These are phyloP conservation scores for Neofusicoccum ribis DNA, from an alignment of 2,329 filamentous ascomycete genomes.

Conservation along the genomic window DNA sequence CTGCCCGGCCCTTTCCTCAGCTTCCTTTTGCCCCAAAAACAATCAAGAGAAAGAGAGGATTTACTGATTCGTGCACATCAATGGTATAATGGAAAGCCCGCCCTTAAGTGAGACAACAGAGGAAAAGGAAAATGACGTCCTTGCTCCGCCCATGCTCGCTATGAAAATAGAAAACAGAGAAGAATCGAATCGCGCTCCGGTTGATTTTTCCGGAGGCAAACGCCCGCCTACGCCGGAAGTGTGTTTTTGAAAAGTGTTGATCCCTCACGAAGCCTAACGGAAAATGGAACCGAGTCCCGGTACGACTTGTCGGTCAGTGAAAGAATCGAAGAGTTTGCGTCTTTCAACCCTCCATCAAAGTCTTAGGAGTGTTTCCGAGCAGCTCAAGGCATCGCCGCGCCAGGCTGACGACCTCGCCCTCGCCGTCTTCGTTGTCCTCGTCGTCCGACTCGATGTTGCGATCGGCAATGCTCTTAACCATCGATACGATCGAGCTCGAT, in stretches of 20 bases:
- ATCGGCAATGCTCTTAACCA: slow-evolving; percentile 89
- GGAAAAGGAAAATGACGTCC: slow-evolving; percentile 19
- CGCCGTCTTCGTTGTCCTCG: slow-evolving; percentile 83
- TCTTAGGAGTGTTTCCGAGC: slow-evolving; percentile 74
- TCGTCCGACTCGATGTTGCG: slow-evolving; percentile 85
- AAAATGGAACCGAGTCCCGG: background rate
- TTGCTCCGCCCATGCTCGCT: slow-evolving; percentile 22
- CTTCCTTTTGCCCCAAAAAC: background rate
- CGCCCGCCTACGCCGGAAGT: slow-evolving; percentile 16
- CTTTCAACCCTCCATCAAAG: slow-evolving; percentile 74
- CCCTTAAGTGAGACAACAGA: slow-evolving; percentile 16
- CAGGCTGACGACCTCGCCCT: slow-evolving; percentile 88
- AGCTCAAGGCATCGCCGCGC: slow-evolving; percentile 88
- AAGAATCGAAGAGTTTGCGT: background rate
- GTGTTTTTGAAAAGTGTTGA: slow-evolving; percentile 6
- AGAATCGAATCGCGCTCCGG: background rate
- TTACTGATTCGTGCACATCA: slow-evolving; percentile 20
- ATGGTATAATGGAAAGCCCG: slow-evolving; percentile 19
- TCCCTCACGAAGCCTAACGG: background rate
- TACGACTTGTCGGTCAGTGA: background rate
- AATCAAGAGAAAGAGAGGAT: slow-evolving; percentile 4
- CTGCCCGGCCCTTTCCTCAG: background rate
- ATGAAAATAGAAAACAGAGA: slow-evolving; percentile 17
- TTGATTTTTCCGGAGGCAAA: slow-evolving; percentile 5
- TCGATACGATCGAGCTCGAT: slow-evolving; percentile 85